These are phyloP conservation scores for Zygoascus tannicola DNA, from an alignment of 805 yeast species.

Conservation along the genomic window DNA sequence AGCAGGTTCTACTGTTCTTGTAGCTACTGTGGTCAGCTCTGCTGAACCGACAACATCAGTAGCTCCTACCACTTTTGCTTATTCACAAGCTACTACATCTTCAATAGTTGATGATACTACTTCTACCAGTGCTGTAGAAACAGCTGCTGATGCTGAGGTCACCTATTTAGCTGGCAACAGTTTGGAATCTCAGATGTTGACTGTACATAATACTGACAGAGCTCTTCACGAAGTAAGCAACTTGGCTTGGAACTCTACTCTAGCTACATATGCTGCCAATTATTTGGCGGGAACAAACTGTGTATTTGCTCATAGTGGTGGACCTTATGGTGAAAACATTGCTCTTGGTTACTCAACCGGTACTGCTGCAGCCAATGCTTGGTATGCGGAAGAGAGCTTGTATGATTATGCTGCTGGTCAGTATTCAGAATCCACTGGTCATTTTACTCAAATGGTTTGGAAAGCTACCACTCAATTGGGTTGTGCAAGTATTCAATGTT, in stretches of 20 bases:
- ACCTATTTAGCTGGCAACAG: slow-evolving; percentile 4
- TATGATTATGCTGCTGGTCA: slow-evolving; percentile 42
- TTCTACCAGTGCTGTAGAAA: slow-evolving; percentile 9
- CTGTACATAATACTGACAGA: slow-evolving; percentile 23
- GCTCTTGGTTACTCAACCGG: slow-evolving; percentile 59
- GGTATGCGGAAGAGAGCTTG: slow-evolving; percentile 57
- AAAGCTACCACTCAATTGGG: slow-evolving; percentile 50
- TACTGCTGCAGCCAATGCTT: slow-evolving; percentile 44
- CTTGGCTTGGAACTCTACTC: slow-evolving; percentile 46
- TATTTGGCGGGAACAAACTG: slow-evolving; percentile 38
- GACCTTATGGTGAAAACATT: slow-evolving; percentile 68
- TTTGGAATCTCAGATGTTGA: slow-evolving; percentile 13
- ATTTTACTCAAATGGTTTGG: slow-evolving; percentile 81
- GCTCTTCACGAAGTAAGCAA: slow-evolving; percentile 24
- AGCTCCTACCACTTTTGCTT: slow-evolving; percentile 5
- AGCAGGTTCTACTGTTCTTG: not conserved
- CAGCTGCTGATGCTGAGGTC: slow-evolving; percentile 6
- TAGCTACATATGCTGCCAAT: slow-evolving; percentile 48
- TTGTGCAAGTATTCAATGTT: slow-evolving; percentile 61
- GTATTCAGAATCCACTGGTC: slow-evolving; percentile 49
- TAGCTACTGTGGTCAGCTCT: not conserved
- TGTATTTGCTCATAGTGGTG: slow-evolving; percentile 55
- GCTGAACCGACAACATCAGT: slow-evolving; percentile 4
- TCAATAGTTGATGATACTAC: slow-evolving; percentile 6
- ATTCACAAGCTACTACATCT: not conserved